Base-by-base conservation (phyloP, 1,284 basidiomycete species). In the Phellopilus nigrolimitatus region DNA sequence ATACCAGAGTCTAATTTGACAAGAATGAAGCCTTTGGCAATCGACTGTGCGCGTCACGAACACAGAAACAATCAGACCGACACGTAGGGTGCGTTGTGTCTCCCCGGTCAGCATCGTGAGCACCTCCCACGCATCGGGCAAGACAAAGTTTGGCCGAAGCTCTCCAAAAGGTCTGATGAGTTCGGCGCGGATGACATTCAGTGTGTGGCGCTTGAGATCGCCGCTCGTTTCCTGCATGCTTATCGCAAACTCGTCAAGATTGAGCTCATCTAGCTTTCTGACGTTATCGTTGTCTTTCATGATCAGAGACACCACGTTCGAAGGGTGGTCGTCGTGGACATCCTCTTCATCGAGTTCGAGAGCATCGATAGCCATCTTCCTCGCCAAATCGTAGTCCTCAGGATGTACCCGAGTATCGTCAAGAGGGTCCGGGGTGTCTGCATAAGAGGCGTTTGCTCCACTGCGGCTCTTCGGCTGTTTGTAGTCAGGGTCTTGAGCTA, bases 351-450 rank as follows among this genome's bases (percentile, higher is more conserved):
- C 95, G 28, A 93, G 79, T 62, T 97, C 95, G 21, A 98, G 79
- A 5, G 95, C 93, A 67, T 98, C 95, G 9, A 92, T 91, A 30
- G 97, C 95, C 93, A 99, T 98, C 73, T 99, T 98, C 40, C 93
- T 85, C 1, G 97, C 95, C 49, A 98, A 79, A 62, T 97, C 93
- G 66, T 99, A 99, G 69, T 99, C 95, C 67, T 97, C 94, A 0
- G 93, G 93, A 66, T 99, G 97, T 56, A 99, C 93, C 12, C 97
- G 88, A 19, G 95, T 99, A 62, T 87, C 84, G 66, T 99, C 97
- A 40, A 99, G 75, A 3, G 94, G 91, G 67, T 99, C 95, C 9
- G 89, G 85, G 17, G 40, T 49, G 36, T 52, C 44, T 3, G 49
- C 42, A 24, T 56, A 9, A 79, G 84, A 78, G 4, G 66, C 61